Evolutionary conservation across 768 basidiomycete species (phyloP).

Genomic region (Termitomyces sp.): DNA sequence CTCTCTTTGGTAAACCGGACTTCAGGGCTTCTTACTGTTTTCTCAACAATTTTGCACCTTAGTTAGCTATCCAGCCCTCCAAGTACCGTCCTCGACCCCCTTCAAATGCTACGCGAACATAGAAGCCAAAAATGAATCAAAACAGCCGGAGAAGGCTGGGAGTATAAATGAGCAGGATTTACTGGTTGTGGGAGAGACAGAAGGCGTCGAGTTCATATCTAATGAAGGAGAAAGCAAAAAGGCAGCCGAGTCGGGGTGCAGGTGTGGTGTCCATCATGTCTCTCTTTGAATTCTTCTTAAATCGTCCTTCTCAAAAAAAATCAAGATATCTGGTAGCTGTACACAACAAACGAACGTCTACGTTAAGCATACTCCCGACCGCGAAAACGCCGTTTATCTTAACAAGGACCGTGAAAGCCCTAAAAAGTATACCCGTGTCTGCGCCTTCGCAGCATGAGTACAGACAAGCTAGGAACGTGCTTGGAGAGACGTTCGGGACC

Average conservation of each 20-base stretch:
- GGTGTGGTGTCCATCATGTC: slow-evolving; percentile 37
- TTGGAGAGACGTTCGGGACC: slow-evolving; percentile 92
- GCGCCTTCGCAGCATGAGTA: slow-evolving; percentile 48
- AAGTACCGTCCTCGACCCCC: slow-evolving; percentile 48
- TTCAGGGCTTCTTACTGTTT: not conserved
- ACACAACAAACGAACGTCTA: slow-evolving; percentile 69
- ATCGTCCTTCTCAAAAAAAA: not conserved
- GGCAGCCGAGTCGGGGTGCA: slow-evolving; percentile 55
- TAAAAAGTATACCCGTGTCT: slow-evolving; percentile 56
- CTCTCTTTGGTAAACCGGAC: slow-evolving; percentile 29
- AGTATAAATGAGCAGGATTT: slow-evolving; percentile 24
- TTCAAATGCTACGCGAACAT: slow-evolving; percentile 55
- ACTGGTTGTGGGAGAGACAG: slow-evolving; percentile 79
- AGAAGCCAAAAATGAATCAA: slow-evolving; percentile 23
- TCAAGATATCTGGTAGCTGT: slow-evolving; percentile 81
- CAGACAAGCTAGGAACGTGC: slow-evolving; percentile 60
- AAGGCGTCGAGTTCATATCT: slow-evolving; percentile 75
- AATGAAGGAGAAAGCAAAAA: slow-evolving; percentile 45
- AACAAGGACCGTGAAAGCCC: slow-evolving; percentile 74
- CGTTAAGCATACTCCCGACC: slow-evolving; percentile 62
- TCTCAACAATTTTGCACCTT: not conserved
- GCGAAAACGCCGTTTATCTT: slow-evolving; percentile 64
- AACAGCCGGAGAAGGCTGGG: slow-evolving; percentile 14
- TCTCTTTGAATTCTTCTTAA: not conserved
- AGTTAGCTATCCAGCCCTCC: slow-evolving; percentile 64